Evolutionary conservation across 2,329 filamentous ascomycete species (phyloP).

Genomic region (Sarocladiaceae sp.): DNA sequence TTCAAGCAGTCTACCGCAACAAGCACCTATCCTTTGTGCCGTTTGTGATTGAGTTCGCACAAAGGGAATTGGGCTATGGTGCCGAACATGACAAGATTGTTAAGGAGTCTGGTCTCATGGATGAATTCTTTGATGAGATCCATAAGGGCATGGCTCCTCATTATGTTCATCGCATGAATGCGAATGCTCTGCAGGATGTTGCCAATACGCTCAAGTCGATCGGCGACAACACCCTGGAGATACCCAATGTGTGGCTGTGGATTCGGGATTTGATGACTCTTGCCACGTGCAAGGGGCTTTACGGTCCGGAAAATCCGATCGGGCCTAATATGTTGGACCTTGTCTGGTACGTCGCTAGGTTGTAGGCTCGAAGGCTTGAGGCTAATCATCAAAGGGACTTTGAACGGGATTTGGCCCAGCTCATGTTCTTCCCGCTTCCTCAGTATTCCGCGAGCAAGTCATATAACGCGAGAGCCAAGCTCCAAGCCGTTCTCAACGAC

Average conservation of each 20-base stretch:
- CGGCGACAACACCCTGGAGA: constrained; percentile 2
- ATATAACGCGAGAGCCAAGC: constrained; percentile 15
- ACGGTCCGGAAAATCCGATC: constrained; percentile 36
- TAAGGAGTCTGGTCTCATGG: constrained; percentile 16
- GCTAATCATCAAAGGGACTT: neutral
- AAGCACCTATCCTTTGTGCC: constrained; percentile 39
- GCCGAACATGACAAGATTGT: neutral
- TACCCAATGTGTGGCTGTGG: constrained; percentile 35
- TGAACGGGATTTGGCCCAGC: too few species aligned
- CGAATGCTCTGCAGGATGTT: constrained; percentile 29
- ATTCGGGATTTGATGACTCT: constrained; percentile 30
- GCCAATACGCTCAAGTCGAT: constrained; percentile 5
- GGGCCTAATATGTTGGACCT: neutral
- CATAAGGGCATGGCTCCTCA: constrained; percentile 26
- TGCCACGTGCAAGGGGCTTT: constrained; percentile 34
- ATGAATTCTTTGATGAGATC: constrained; percentile 31
- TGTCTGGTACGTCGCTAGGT: neutral
- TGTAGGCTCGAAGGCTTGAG: neutral
- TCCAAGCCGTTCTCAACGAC: constrained; percentile 20
- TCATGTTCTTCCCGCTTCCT: neutral
- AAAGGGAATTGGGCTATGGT: neutral
- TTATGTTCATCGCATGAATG: constrained; percentile 29
- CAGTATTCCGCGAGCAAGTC: neutral
- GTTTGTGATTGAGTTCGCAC: constrained; percentile 31
- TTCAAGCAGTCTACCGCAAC: constrained; percentile 35